phyloP scores from a whole-genome alignment of 176 grass and related monocot genomes.

The Musa acuminata region DNA sequence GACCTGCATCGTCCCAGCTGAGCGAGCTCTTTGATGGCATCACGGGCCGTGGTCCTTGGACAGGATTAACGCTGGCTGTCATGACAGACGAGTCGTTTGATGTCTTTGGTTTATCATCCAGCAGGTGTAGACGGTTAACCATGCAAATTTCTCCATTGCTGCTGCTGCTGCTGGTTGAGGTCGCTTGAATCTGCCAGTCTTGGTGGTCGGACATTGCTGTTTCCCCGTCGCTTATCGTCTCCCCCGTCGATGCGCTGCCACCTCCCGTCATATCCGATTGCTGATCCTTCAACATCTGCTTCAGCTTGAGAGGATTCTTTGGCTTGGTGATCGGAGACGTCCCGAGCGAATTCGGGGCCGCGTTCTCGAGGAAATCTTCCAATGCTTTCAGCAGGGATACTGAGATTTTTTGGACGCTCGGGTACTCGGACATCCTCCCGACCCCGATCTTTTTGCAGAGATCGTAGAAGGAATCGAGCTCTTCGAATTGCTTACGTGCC shows the following conservation, averaged over 20 bases:
- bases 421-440: slow-evolving; percentile 30
- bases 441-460: slow-evolving; percentile 32
- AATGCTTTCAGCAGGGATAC: slow-evolving; percentile 17
- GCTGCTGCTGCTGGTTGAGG: background rate
- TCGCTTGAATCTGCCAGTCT: background rate
- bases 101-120: background rate
- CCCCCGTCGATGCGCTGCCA: background rate
- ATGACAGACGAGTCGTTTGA: background rate
- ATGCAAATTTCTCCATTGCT: background rate
- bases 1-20: background rate
- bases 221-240: background rate
- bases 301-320: slow-evolving; percentile 12
- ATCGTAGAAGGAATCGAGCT: slow-evolving; percentile 35
- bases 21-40: background rate
- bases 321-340: slow-evolving; percentile 2
- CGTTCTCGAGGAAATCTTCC: slow-evolving; percentile 18
- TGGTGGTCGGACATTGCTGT: background rate
- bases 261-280: background rate
- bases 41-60: background rate
- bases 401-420: slow-evolving; percentile 30
- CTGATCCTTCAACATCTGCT: background rate
- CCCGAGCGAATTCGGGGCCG: background rate
- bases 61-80: background rate
- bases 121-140: background rate
- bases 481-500: slow-evolving; percentile 30